Base-by-base conservation (phyloP, 495 filamentous ascomycete species). In the Aspergillus ellipticus region DNA sequence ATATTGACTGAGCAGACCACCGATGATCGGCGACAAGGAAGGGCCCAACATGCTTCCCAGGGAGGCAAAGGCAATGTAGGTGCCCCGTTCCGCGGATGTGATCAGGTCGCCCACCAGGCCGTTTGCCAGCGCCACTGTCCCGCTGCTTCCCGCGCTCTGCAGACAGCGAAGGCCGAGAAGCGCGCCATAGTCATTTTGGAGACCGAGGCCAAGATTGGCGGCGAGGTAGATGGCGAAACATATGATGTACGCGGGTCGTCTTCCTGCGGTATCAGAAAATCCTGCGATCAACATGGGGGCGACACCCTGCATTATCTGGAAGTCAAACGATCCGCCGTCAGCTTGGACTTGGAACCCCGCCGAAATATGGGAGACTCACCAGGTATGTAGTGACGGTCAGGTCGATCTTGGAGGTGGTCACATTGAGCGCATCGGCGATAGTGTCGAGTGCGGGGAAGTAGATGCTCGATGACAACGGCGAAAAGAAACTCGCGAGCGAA, bases 401-500 rank as follows among this genome's bases (percentile, higher is more conserved):
- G n/a, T 39, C 35, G 69, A 89, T 83, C 47, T 84, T 70, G 1
- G 71, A 73, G n/a, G 78, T 60, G 0, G 83, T 81, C 2, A 88
- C 80, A 9, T 77, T 60, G 7, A 89, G 74, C 47, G 85, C 78
- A 0, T 56, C 35, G 0, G 84, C 72, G 16, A 89, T 59, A 7
- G 79, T 66, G 21, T 80, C 82, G 52, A 92, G 74, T 9, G 84
- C 82, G 4, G 87, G 87, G 55, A 87, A 89, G 65, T 92, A 92
- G 33, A 89, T 88, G 56, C 85, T 86, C 17, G 82, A 82, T 0
- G 83, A 86, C 49, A 89, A 77, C 3, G 86, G 85, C 0, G 85
- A 89, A 57, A 73, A 66, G 42, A 71, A 65, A 1, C 61, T 62
- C 5, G 70, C 66, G 28, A 71, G 54, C n/a, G 56, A 77, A 20